Evolutionary conservation across 352 stramenopile genomes (phyloP), one percentile per base, ranked within the genome.

Genomic region (Phytophthora idaei): DNA sequence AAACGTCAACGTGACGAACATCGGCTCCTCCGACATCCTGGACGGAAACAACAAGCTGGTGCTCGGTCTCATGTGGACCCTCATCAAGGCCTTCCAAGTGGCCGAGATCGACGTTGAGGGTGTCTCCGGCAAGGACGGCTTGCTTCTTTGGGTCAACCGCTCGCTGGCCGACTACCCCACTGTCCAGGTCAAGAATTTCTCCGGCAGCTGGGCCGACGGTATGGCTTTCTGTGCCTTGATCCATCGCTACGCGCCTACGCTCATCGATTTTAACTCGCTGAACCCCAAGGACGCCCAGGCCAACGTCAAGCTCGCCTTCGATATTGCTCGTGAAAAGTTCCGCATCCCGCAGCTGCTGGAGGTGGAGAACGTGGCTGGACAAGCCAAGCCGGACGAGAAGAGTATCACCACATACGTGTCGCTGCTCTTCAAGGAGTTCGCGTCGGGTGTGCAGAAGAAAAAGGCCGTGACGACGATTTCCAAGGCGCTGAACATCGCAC

Each of bases 11-110:
- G 67, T 97, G 54, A 96, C 91, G 12, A 97, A 97, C 80, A 91
- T 97, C 34, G 90, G 91, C 44, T 97, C 89, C 53, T 92, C 85
- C n/a, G 91, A 97, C 65, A 97, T 97, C 51, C 66, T 97, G 44
- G 89, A 97, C 55, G 89, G 90, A 73, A 97, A 97, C 78, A 89
- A 94, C 61, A 97, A 97, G 72, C 84, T 97, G 42, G 85, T 97
- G 58, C 77, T 97, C 10, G 91, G 91, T 1, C 84, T 97, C 66
- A 94, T 97, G 81, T 97, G 90, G 90, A 97, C 89, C 64, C 89
- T 97, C 44, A 97, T 97, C 60, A 95, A 97, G 77, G 83, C 87
- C 52, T 97, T 97, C 69, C 77, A 88, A 62, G 88, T 96, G 61
- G 83, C 83, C 15, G 88, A 94, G 59, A 92, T 95, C 41, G 87